Percentiles rank a stretch among this genome's conserved stretches.
These are phyloP conservation scores for Myxozyma neotropica DNA, from an alignment of 805 yeast species.

Conservation along the genomic window DNA sequence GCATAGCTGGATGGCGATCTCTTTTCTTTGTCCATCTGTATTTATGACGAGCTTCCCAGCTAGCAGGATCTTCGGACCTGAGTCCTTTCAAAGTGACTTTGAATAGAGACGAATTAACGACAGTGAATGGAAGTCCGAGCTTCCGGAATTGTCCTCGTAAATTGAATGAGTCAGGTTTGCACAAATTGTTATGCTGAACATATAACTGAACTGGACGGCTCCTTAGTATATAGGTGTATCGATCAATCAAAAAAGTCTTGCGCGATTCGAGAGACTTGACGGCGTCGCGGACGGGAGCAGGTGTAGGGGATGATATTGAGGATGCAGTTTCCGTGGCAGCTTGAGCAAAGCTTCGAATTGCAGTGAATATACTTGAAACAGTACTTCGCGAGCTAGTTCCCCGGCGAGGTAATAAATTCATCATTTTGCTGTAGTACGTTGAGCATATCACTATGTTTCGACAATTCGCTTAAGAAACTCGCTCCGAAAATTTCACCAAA, in stretches of 20 bases:
- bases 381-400: background rate
- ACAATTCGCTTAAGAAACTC: background rate
- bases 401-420: conserved; percentile 1
- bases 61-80: conserved; percentile 72
- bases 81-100: conserved; percentile 75
- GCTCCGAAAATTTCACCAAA: conserved; percentile 5
- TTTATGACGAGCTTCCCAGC: conserved; percentile 51
- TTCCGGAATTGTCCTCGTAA: conserved; percentile 63
- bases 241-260: conserved; percentile 83
- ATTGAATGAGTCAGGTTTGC: conserved; percentile 65
- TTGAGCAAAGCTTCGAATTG: conserved; percentile 8
- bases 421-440: background rate
- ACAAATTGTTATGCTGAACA: conserved; percentile 81
- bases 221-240: conserved; percentile 71
- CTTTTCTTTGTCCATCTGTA: conserved; percentile 37
- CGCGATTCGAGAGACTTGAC: conserved; percentile 69
- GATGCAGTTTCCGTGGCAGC: conserved; percentile 1
- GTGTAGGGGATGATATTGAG: background rate
- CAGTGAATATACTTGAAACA: conserved; percentile 1
- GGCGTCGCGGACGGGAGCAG: conserved; percentile 47
- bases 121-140: conserved; percentile 69
- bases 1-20: conserved; percentile 62
- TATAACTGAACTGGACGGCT: conserved; percentile 70
- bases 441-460: background rate
- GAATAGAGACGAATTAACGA: conserved; percentile 70